phyloP scores from a whole-genome alignment of 768 basidiomycete species.

The Lentinus tigrinus region DNA sequence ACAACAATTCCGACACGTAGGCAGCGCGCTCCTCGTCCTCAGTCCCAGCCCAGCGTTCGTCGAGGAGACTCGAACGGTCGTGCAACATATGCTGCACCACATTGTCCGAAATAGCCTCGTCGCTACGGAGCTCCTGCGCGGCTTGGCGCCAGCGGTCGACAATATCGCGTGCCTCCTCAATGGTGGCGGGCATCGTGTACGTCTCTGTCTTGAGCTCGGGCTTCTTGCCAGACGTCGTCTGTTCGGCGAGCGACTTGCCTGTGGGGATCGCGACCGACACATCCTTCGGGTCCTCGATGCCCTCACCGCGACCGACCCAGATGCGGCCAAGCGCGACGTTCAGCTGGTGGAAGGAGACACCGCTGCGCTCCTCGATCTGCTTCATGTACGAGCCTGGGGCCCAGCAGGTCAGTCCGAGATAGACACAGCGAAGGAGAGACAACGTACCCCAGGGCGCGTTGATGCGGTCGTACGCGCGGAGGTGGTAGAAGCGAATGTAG shows the following conservation, averaged over 20 bases:
- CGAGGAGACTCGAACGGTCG: constrained; percentile 56
- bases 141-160: constrained; percentile 72
- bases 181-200: constrained; percentile 63
- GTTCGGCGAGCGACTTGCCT: constrained; percentile 47
- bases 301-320: constrained; percentile 59
- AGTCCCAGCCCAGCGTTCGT: constrained; percentile 84
- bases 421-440: neutral
- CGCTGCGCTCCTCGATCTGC: constrained; percentile 70
- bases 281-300: constrained; percentile 40
- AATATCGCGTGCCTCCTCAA: constrained; percentile 66
- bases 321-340: constrained; percentile 80
- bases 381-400: constrained; percentile 50
- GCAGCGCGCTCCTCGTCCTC: constrained; percentile 80
- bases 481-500: constrained; percentile 90
- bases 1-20: constrained; percentile 77
- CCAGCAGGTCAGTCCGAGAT: neutral
- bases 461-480: constrained; percentile 88
- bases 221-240: constrained; percentile 35
- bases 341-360: constrained; percentile 80
- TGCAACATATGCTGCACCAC: constrained; percentile 80
- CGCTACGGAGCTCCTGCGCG: constrained; percentile 51
- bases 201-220: constrained; percentile 53
- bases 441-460: constrained; percentile 67
- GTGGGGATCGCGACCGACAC: constrained; percentile 59
- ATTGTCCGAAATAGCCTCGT: constrained; percentile 68